Percentiles rank a stretch among this genome's conserved stretches.
Evolutionary conservation across 2,329 filamentous ascomycete species (phyloP).

Genomic region (Alternaria sp.): DNA sequence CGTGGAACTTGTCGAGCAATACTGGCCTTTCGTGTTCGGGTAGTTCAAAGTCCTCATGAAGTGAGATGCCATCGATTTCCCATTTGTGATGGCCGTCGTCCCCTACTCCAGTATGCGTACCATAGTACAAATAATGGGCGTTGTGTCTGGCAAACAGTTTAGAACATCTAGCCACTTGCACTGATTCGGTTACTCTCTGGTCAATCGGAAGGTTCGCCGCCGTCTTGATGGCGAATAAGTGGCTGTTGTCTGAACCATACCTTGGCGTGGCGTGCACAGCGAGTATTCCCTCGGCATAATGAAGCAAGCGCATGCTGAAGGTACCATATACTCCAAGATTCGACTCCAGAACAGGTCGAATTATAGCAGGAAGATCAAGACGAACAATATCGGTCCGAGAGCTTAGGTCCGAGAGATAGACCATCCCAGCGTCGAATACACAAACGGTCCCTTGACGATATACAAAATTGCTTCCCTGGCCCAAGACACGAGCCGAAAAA

Average conservation of each 20-base stretch:
- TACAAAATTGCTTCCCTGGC: conserved; percentile 67
- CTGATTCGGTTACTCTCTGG: conserved; percentile 50
- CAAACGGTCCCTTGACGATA: conserved; percentile 72
- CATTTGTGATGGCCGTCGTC: conserved; percentile 68
- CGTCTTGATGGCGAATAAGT: conserved; percentile 42
- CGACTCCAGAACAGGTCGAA: conserved; percentile 20
- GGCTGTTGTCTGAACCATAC: conserved; percentile 24
- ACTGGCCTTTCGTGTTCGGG: conserved; percentile 57
- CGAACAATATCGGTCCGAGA: conserved; percentile 16
- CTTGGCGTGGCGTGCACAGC: conserved; percentile 33
- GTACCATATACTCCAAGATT: conserved; percentile 51
- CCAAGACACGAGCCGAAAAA: conserved; percentile 68
- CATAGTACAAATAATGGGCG: conserved; percentile 68
- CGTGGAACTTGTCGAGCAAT: conserved; percentile 66
- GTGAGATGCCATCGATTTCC: conserved; percentile 61
- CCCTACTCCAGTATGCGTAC: conserved; percentile 66
- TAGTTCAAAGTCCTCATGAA: conserved; percentile 52
- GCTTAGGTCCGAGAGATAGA: conserved; percentile 69
- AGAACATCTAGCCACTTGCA: conserved; percentile 47
- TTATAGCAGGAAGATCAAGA: conserved; percentile 33
- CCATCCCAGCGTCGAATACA: conserved; percentile 63
- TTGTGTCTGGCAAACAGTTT: conserved; percentile 75
- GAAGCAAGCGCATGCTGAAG: conserved; percentile 39
- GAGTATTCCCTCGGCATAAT: conserved; percentile 48
- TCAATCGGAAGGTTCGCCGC: conserved; percentile 25